Base-by-base conservation (phyloP, 306 rosid genomes). In the Purshia tridentata region DNA sequence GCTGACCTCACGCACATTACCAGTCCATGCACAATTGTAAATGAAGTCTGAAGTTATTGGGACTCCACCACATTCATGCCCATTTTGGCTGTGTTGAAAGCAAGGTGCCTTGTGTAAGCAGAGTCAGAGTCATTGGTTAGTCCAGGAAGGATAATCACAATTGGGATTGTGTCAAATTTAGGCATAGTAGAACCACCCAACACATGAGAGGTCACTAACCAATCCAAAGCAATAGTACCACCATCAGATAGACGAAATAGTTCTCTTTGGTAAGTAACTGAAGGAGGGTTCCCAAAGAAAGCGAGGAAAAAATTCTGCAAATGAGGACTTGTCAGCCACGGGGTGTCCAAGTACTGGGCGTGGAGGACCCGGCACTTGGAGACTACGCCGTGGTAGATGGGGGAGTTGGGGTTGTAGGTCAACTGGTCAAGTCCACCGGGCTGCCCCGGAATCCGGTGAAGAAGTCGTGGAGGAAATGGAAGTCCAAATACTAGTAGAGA, bases 21-120 rank as follows among this genome's bases (percentile, higher is more conserved):
- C 92, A 8, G 98, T 90, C 98, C 97, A 90, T 71, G 91, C 98
- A 78, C 97, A 96, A 87, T 88, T 92, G 84, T 90, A 90, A 81
- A 92, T 82, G 76, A 88, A 84, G 75, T 92, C 97, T 41, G 97
- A 92, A 69, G 93, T 90, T 55, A 92, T 79, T 64, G 98, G 83
- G 78, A 92, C 92, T 69, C 98, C 98, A 65, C 91, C 52, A 90
- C 88, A 70, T 88, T 80, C 98, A 97, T 90, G 72, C 97, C 97
- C 54, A 79, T 83, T 81, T 85, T 88, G 5, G 95, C 92, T 11
- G 86, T 85, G 74, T 77, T 75, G 77, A 84, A 92, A 54, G 97
- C 98, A 75, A 92, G 90, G 86, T 92, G 98, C 84, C 86, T 92
- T 82, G 90, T 74, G 75, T 92, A 92, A 73, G 94, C 61, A 22